Evolutionary conservation across 257 asterid genomes (phyloP).

Genomic region (Nicotiana obtusifolia): DNA sequence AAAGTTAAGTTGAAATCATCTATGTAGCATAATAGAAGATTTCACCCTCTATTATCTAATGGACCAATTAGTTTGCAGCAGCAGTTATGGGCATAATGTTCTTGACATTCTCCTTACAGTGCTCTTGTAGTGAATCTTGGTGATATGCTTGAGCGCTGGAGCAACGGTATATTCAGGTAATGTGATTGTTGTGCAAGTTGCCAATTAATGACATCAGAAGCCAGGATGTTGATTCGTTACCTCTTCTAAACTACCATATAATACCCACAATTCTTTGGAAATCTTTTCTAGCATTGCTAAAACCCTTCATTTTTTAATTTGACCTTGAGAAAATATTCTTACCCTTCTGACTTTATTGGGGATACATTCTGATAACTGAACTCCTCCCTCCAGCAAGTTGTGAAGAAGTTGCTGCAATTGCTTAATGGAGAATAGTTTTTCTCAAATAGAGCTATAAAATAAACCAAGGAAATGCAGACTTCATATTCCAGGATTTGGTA

Average conservation of each 20-base stretch:
- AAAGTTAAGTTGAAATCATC: not conserved
- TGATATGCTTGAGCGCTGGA: conserved; percentile 91
- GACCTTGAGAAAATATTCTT: not conserved
- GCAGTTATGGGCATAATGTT: not conserved
- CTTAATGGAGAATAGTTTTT: not conserved
- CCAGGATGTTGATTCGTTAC: not conserved
- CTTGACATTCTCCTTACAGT: conserved; percentile 36
- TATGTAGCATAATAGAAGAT: not conserved
- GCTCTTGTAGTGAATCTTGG: conserved; percentile 87
- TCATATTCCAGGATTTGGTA: not conserved
- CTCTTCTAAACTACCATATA: not conserved
- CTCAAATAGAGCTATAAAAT: not conserved
- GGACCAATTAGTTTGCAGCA: not conserved
- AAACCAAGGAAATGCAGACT: not conserved
- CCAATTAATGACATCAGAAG: not conserved
- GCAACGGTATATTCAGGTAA: conserved; percentile 78
- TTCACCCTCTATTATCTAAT: not conserved
- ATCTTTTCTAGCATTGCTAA: not conserved
- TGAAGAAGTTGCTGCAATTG: not conserved
- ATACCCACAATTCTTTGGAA: not conserved
- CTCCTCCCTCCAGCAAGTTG: not conserved
- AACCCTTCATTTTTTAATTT: not conserved
- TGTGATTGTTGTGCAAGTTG: not conserved
- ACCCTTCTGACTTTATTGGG: not conserved
- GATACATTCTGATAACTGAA: not conserved